Percentiles rank a stretch among this genome's conserved stretches.
phyloP scores from a whole-genome alignment of 2,329 filamentous ascomycete genomes.

The Pestalotiopsis sp. region DNA sequence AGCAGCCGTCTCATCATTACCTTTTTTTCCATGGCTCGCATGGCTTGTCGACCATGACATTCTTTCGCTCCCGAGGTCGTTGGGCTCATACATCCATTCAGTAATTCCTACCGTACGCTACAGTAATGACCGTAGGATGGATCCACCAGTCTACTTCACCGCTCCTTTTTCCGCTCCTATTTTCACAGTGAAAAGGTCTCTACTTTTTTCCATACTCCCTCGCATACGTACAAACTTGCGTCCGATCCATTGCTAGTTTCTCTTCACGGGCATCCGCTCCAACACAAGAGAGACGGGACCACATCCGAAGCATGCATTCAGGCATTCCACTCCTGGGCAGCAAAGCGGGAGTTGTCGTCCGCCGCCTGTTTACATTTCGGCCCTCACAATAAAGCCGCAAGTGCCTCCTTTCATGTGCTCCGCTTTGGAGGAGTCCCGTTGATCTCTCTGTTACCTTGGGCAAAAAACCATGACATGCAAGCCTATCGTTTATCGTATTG shows the following conservation, averaged over 20 bases:
- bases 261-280: not conserved
- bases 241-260: not conserved
- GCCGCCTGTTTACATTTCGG: not conserved
- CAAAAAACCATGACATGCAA: not conserved
- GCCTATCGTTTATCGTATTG: not conserved
- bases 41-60: not conserved
- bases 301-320: not conserved
- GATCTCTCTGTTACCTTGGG: not conserved
- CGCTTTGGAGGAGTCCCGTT: not conserved
- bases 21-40: not conserved
- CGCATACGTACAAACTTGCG: not conserved
- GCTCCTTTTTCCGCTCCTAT: not conserved
- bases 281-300: not conserved
- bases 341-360: not conserved
- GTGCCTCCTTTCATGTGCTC: not conserved
- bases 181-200: not conserved
- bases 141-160: not conserved
- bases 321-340: not conserved
- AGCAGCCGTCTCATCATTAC: constrained; percentile 6
- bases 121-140: not conserved
- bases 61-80: not conserved
- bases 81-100: not conserved
- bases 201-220: not conserved
- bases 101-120: not conserved
- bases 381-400: constrained; percentile 2